A percentile compares a stretch with the other conserved stretches of the same genome.
Conservation (phyloP, 1,284 basidiomycete genomes). For the Ceratobasidium sp. region DNA sequence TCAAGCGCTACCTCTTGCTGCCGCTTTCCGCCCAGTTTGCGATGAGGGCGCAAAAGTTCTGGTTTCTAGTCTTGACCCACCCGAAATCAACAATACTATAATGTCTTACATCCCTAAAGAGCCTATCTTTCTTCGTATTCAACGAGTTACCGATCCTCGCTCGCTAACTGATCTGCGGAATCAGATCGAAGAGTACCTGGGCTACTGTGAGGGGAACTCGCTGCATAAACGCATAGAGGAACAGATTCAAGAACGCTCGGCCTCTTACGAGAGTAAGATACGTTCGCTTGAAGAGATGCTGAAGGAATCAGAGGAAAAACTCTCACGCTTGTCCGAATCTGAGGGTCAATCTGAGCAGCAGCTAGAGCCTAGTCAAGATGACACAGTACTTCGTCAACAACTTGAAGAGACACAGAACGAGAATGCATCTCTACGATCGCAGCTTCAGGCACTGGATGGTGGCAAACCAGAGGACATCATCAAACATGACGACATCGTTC, state of each 20-base stretch:
- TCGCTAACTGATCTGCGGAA: not conserved
- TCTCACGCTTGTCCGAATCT: not conserved
- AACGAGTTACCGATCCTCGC: not conserved
- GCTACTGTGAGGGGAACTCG: constrained; percentile 22
- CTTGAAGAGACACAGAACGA: constrained; percentile 24
- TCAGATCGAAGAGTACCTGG: constrained; percentile 17
- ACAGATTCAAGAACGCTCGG: not conserved
- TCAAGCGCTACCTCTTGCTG: constrained; percentile 3
- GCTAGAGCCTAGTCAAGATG: not conserved
- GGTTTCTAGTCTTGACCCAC: constrained; percentile 8
- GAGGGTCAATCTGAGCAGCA: not conserved
- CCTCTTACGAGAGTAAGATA: constrained; percentile 5
- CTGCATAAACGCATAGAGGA: not conserved
- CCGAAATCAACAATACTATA: constrained; percentile 7
- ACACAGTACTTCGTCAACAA: not conserved
- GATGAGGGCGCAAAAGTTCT: not conserved
- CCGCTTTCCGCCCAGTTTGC: not conserved
- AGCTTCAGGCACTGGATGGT: constrained; percentile 40
- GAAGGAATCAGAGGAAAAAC: constrained; percentile 6
- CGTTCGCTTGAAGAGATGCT: not conserved
- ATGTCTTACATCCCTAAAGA: not conserved
- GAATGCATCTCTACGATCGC: constrained; percentile 36
- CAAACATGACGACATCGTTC: constrained; percentile 22
- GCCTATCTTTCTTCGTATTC: constrained; percentile 4
- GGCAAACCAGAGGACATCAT: constrained; percentile 18